These are phyloP conservation scores for Dillenia suffruticosa DNA, from an alignment of 164 flowering plant genomes.

Conservation along the genomic window DNA sequence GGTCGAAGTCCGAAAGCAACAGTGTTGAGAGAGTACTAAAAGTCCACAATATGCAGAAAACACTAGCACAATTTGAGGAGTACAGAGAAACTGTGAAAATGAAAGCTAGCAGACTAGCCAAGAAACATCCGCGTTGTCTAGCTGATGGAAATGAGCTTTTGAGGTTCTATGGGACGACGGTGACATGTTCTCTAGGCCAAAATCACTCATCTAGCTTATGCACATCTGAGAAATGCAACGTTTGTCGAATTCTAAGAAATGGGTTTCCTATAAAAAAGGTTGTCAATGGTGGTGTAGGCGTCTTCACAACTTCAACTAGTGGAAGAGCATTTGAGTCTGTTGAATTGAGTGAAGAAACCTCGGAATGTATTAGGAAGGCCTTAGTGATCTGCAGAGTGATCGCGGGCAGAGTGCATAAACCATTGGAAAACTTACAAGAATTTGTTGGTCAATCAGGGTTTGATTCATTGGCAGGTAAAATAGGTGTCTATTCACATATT, in stretches of 20 bases:
- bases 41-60: conserved; percentile 68
- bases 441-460: conserved; percentile 57
- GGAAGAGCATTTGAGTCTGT: conserved; percentile 64
- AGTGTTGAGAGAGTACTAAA: conserved; percentile 57
- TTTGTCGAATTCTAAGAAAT: conserved; percentile 48
- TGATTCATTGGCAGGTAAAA: conserved; percentile 82
- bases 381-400: conserved; percentile 70
- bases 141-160: conserved; percentile 76
- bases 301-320: conserved; percentile 73
- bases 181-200: conserved; percentile 52
- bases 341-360: conserved; percentile 29
- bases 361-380: conserved; percentile 34
- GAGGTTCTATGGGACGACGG: conserved; percentile 61
- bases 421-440: conserved; percentile 59
- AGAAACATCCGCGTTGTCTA: conserved; percentile 71
- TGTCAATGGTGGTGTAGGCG: conserved; percentile 48
- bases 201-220: conserved; percentile 53
- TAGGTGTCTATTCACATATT: conserved; percentile 66
- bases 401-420: conserved; percentile 76
- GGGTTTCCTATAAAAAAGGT: conserved; percentile 56
- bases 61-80: conserved; percentile 62
- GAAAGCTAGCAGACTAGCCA: conserved; percentile 64
- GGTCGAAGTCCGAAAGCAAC: conserved; percentile 51
- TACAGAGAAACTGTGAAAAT: conserved; percentile 58
- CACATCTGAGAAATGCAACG: conserved; percentile 41